Base-by-base conservation (phyloP, 805 yeast genomes). In the Ogataea polymorpha region DNA sequence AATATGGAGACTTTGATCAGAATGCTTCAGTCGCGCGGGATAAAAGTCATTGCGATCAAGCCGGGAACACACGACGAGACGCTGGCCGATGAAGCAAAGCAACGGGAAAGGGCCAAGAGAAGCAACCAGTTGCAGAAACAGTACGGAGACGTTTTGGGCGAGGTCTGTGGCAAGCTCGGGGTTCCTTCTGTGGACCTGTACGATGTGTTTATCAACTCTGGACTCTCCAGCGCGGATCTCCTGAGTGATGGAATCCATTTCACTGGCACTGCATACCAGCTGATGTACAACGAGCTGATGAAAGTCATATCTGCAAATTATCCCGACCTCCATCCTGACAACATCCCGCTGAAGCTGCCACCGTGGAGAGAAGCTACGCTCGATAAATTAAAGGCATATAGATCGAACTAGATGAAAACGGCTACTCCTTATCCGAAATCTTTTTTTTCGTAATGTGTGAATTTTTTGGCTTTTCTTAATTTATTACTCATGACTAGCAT, bases 161-260 rank as follows among this genome's bases (percentile, higher is more conserved):
- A 58, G 4, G 65, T 82, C 9, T 79, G 87, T 2, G 39, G 43
- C 3, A 62, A 65, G 14, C 55, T 65, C n/a, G 51, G 64, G 0
- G 72, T 83, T 0, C 83, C 89, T 1, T 77, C 75, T 41, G 67
- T 87, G 3, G 75, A 83, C 48, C 54, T 83, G 23, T 73, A 77
- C 67, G 44, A 62, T 2, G 65, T 64, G 1, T 46, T 54, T 44
- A 17, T 4, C n/a, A 24, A 41, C 2, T 48, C 54, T 2, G 37
- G 37, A 9, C 72, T 82, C 46, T 49, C 59, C 33, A 23, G 42
- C 5, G 41, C 49, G 10, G 59, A 59, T 11, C 48, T 61, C 32
- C 51, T 68, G 11, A 15, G 35, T 5, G 78, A 74, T 51, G 78
- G 78, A 2, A 51, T 72, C 28, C 78, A 74, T 52, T 72, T 54